Conservation (phyloP, 23 red algal genomes). For the Rhodosorus marinus region DNA sequence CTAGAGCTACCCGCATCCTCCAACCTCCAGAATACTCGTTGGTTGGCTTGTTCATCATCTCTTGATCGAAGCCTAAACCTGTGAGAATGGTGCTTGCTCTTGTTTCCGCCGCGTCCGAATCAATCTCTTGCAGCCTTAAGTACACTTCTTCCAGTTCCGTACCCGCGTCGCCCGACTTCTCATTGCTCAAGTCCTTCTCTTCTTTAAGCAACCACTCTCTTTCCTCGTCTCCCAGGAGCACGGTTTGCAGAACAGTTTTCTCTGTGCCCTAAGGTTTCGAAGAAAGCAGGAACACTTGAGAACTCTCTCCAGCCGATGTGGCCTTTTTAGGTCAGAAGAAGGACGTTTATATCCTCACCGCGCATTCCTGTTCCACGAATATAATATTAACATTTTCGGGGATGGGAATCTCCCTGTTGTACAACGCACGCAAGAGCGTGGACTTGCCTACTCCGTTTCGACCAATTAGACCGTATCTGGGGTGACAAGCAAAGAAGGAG, state of each 20-base stretch:
- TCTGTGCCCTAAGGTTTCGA: slow-evolving; percentile 15
- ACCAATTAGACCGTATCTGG: slow-evolving; percentile 25
- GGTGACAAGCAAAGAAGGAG: no score
- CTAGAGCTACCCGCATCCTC: slow-evolving; percentile 90
- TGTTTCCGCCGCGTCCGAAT: slow-evolving; percentile 51
- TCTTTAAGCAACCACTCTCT: slow-evolving; percentile 3
- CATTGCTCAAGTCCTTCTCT: slow-evolving; percentile 1
- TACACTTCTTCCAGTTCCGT: slow-evolving; percentile 39
- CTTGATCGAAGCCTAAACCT: slow-evolving; percentile 62
- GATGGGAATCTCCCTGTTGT: slow-evolving; percentile 59
- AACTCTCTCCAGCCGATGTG: no score
- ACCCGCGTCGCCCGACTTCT: slow-evolving; percentile 1
- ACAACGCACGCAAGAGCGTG: slow-evolving; percentile 24
- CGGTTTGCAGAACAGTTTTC: slow-evolving; percentile 1
- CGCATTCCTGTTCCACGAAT: slow-evolving; percentile 52
- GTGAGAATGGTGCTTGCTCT: slow-evolving; percentile 73
- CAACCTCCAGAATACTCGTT: slow-evolving; percentile 74
- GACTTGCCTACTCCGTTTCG: slow-evolving; percentile 30
- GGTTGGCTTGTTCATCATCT: slow-evolving; percentile 54
- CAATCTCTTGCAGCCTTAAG: slow-evolving; percentile 62
- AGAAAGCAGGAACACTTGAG: no score
- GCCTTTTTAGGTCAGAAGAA: no score
- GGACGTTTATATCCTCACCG: no score
- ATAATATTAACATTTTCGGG: slow-evolving; percentile 69
- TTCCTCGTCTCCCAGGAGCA: slow-evolving; percentile 13